Conservation (phyloP, 441 rosid genomes). For the Pelargonium fulgidum region DNA sequence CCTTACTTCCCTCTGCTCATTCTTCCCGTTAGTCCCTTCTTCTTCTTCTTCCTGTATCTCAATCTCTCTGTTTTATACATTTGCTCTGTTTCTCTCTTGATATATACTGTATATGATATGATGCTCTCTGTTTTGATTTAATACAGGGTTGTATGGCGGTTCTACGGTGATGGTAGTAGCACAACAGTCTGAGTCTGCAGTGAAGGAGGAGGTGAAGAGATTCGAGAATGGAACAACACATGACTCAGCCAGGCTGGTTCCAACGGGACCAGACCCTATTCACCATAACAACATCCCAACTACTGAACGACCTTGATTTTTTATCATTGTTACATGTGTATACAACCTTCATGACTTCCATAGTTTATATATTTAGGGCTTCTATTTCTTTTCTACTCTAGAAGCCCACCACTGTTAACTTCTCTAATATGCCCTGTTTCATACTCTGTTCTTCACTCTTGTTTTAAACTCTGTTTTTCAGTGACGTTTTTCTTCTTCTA, state of each 20-base stretch:
- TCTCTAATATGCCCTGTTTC: no score
- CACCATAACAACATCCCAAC: slow-evolving; percentile 18
- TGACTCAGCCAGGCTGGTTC: slow-evolving; percentile 21
- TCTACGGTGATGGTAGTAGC: neutral
- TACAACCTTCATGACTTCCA: no score
- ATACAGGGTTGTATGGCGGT: neutral
- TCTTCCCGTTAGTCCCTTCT: neutral
- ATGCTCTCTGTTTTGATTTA: no score
- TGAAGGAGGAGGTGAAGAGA: no score
- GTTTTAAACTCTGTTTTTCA: neutral
- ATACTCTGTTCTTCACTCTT: neutral
- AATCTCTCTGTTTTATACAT: neutral
- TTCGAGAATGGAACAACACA: neutral
- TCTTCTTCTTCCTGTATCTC: neutral
- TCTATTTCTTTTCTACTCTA: no score
- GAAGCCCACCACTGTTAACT: no score
- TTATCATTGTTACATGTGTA: no score
- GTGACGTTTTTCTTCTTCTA: neutral
- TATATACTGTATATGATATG: no score
- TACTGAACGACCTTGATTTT: no score
- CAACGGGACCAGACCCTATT: slow-evolving; percentile 23
- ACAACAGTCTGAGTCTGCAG: no score
- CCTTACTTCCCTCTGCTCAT: neutral
- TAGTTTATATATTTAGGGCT: no score
- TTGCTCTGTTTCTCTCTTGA: neutral